phyloP scores from a whole-genome alignment of 2,329 filamentous ascomycete genomes.

The Pseudohalonectria lignicola region DNA sequence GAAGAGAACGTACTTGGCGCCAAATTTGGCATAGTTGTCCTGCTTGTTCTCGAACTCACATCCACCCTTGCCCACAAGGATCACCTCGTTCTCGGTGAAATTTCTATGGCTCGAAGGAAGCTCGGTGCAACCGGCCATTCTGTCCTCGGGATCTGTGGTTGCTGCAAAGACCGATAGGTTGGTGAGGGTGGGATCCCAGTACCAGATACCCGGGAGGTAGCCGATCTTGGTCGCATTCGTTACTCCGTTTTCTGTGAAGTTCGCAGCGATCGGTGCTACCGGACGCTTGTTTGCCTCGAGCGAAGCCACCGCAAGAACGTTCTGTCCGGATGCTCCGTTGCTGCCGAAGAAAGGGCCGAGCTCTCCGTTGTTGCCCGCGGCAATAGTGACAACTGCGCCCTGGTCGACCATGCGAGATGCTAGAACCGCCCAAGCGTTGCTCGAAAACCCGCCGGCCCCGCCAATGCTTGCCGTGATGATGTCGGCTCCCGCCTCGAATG shows the following conservation, averaged over 20 bases:
- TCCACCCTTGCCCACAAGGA: constrained; percentile 24
- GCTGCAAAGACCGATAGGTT: constrained; percentile 13
- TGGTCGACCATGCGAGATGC: constrained; percentile 28
- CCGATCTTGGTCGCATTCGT: constrained; percentile 4
- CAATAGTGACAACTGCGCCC: constrained; percentile 27
- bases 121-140: too few species aligned
- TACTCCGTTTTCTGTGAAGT: constrained; percentile 3
- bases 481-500: constrained; percentile 22
- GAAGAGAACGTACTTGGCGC: constrained; percentile 18
- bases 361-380: constrained; percentile 31
- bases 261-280: constrained; percentile 7
- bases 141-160: constrained; percentile 10
- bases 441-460: constrained; percentile 16
- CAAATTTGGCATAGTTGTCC: constrained; percentile 16
- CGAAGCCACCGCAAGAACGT: constrained; percentile 31
- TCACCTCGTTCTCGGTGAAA: constrained; percentile 25
- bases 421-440: constrained; percentile 19
- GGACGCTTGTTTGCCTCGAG: constrained; percentile 16
- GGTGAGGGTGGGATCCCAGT: constrained; percentile 7
- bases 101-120: too few species aligned
- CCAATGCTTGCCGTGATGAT: constrained; percentile 26
- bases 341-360: constrained; percentile 23
- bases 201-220: constrained; percentile 7
- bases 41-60: constrained; percentile 12
- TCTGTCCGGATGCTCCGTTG: constrained; percentile 20